Conservation (phyloP, 345 rosid species). For the Brassica carinata region DNA sequence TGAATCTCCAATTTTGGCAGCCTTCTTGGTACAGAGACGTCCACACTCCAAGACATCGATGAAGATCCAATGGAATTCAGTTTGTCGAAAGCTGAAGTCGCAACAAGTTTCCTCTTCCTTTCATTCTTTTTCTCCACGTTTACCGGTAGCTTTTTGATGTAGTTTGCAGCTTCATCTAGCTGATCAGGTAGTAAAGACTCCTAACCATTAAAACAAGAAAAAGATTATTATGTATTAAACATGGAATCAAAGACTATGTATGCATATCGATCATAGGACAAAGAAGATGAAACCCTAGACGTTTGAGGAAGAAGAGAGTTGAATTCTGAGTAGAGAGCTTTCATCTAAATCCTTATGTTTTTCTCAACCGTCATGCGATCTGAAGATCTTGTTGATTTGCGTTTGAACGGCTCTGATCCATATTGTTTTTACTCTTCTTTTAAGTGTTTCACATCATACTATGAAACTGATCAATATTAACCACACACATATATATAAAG, state of each 20-base stretch:
- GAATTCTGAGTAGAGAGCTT: constrained; percentile 37
- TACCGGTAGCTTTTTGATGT: constrained; percentile 40
- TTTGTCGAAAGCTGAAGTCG: constrained; percentile 8
- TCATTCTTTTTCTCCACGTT: constrained; percentile 36
- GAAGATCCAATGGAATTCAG: constrained; percentile 25
- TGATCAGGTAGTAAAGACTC: constrained; percentile 38
- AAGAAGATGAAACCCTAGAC: constrained; percentile 34
- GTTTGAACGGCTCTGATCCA: constrained; percentile 34
- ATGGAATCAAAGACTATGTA: background rate
- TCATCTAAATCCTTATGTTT: constrained; percentile 41
- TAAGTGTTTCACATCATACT: constrained; percentile 7
- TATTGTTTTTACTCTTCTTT: background rate
- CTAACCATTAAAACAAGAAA: constrained; percentile 19
- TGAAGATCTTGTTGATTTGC: constrained; percentile 28
- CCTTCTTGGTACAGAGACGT: constrained; percentile 4
- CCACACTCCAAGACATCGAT: constrained; percentile 7
- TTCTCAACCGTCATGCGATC: constrained; percentile 38
- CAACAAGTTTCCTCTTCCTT: constrained; percentile 27
- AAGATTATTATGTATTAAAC: background rate
- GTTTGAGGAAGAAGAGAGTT: constrained; percentile 41
- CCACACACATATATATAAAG: constrained; percentile 18
- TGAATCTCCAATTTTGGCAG: constrained; percentile 37
- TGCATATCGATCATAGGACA: constrained; percentile 1
- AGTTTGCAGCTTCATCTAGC: constrained; percentile 42
- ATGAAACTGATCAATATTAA: background rate